Conservation (phyloP, 371 early-diverging fungal genomes). For the Mucor circinelloides region DNA sequence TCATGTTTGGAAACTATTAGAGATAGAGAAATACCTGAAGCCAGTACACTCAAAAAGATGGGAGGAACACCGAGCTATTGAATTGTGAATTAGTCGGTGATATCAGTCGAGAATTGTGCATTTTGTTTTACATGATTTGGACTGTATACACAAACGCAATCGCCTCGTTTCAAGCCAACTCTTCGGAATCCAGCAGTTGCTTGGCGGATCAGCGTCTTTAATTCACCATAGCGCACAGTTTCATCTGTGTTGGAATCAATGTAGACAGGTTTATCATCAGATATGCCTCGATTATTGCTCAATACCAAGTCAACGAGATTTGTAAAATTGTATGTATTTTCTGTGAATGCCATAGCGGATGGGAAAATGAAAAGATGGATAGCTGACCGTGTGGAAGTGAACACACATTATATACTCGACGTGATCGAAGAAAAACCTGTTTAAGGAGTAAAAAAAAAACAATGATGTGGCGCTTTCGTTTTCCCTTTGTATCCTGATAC, state of each 20-base stretch:
- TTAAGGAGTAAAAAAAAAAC: not conserved
- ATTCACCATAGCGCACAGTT: slow-evolving; percentile 1
- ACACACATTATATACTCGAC: not conserved
- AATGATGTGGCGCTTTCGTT: not conserved
- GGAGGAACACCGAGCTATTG: slow-evolving; percentile 7
- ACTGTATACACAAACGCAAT: slow-evolving; percentile 6
- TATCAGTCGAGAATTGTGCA: not conserved
- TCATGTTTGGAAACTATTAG: not conserved
- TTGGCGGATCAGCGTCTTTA: not conserved
- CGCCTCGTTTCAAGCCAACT: slow-evolving; percentile 1
- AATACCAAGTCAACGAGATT: slow-evolving; percentile 13
- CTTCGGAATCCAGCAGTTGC: slow-evolving; percentile 5
- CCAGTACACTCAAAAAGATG: slow-evolving; percentile 4
- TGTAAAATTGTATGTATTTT: slow-evolving; percentile 6
- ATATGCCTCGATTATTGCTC: not conserved
- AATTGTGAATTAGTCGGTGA: not conserved
- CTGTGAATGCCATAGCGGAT: not conserved
- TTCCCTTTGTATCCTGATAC: not conserved
- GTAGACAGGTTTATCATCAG: slow-evolving; percentile 4
- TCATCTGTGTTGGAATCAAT: slow-evolving; percentile 14
- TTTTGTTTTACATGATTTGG: slow-evolving; percentile 9
- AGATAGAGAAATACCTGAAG: slow-evolving; percentile 17
- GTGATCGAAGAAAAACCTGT: not conserved
- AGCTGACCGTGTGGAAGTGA: not conserved
- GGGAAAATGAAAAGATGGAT: not conserved